Evolutionary conservation across 768 basidiomycete species (phyloP), one percentile per base, ranked within the genome.

Genomic region (Amanita muscaria): DNA sequence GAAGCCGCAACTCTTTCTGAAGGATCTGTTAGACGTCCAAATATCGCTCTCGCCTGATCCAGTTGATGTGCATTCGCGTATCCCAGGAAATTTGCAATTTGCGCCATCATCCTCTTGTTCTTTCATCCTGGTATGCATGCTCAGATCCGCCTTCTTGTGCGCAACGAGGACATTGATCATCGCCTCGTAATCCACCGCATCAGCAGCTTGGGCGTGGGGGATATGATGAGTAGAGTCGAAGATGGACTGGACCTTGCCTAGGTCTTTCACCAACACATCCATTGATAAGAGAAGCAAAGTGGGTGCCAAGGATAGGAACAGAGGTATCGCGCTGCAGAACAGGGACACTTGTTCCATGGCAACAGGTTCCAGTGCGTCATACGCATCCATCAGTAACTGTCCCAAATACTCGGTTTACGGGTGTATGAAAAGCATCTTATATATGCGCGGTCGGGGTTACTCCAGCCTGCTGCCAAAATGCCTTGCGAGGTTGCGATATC

Each of bases 401-500:
- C n/a, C 7, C 41, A 22, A 15, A 6, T 34, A 21, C 4, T 49
- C 23, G 50, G 39, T 49, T n/a, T 47, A 18, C 49, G 42, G 44
- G 12, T 1, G 12, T 46, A 24, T 38, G n/a, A 4, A 21, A 10
- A 24, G 19, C 50, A 81, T 88, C 74, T 97, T 98, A 72, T 94
- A 99, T 97, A 62, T 98, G 88, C 5, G 83, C 79, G 3, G 89
- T 86, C 12, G 93, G 91, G 3, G 64, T 55, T 19, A 98, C 79
- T 0, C 69, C 63, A 3, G 74, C 80, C 22, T 61, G 58, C 27
- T 67, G 94, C 60, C 86, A 87, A 14, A 85, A 91, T 45, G 83
- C 78, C 39, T 85, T 83, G 64, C 89, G 92, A 54, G 93, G 71
- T 60, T 99, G 96, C 78, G 98, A 97, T 91, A 99, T 96, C 25